Conservation (phyloP, 257 asterid genomes). For the Petunia axillaris region DNA sequence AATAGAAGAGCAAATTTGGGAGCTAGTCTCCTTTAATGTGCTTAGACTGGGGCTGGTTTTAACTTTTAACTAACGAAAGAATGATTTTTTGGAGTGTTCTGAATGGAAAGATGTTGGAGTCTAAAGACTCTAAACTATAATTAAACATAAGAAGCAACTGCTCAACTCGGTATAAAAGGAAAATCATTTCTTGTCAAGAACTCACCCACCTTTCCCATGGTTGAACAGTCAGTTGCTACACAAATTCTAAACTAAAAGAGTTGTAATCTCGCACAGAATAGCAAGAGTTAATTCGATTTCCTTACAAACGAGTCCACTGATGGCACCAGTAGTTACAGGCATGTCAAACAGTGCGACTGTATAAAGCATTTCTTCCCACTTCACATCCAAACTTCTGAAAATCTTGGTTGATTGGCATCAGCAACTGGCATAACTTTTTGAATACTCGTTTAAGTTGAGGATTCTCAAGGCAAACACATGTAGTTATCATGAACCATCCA, state of each 20-base stretch:
- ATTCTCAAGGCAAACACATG: conserved; percentile 5
- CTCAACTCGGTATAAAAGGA: not conserved
- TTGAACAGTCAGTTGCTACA: conserved; percentile 11
- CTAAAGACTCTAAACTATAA: not conserved
- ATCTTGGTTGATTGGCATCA: conserved; percentile 16
- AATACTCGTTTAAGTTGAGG: conserved; percentile 13
- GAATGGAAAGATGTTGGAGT: not conserved
- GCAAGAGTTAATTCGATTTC: conserved; percentile 14
- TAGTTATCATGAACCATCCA: conserved; percentile 67
- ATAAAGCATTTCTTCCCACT: conserved; percentile 22
- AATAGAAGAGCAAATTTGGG: not conserved
- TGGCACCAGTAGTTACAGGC: not conserved
- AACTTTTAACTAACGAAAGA: not conserved
- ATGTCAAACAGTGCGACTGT: conserved; percentile 5
- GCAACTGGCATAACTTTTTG: conserved; percentile 22
- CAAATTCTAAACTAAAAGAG: not conserved
- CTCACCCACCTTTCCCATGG: not conserved
- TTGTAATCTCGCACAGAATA: not conserved
- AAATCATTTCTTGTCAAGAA: not conserved
- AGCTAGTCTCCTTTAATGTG: not conserved
- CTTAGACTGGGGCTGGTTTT: not conserved
- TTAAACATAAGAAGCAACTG: not conserved
- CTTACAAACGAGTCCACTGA: not conserved
- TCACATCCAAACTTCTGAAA: conserved; percentile 31
- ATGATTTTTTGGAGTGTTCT: not conserved